Conservation (phyloP, 23 red algal species). For the Pyropia yezoensis region DNA sequence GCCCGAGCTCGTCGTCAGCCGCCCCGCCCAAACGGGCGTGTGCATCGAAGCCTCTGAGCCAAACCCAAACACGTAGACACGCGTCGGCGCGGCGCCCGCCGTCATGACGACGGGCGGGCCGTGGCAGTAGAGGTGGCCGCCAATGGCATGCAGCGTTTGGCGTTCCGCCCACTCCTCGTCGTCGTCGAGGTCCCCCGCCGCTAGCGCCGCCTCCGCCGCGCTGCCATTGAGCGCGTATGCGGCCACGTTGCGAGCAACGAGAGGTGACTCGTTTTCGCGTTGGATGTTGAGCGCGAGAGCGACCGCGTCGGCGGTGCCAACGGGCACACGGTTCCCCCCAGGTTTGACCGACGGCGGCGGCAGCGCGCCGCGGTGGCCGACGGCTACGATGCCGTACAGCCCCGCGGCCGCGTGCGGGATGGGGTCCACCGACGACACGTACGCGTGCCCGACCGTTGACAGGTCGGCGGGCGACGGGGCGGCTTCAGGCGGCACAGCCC, state of each 20-base stretch:
- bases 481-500: conserved; percentile 12
- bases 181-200: conserved; percentile 1
- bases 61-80: conserved; percentile 31
- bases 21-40: conserved; percentile 21
- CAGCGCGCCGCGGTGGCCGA: conserved; percentile 8
- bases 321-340: neutral
- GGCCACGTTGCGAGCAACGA: conserved; percentile 15
- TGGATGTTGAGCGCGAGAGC: conserved; percentile 21
- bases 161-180: conserved; percentile 26
- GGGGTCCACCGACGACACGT: conserved; percentile 33
- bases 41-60: conserved; percentile 43
- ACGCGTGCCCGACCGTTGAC: conserved; percentile 14
- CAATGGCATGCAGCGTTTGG: conserved; percentile 21
- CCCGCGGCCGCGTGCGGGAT: conserved; percentile 34
- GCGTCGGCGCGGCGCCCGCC: neutral
- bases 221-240: conserved; percentile 3
- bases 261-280: conserved; percentile 17
- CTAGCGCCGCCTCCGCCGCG: conserved; percentile 1
- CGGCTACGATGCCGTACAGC: conserved; percentile 20
- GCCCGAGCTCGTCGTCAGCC: conserved; percentile 10
- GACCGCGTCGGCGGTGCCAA: conserved; percentile 7
- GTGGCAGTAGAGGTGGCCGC: conserved; percentile 25
- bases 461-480: conserved; percentile 13
- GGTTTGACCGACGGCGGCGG: neutral
- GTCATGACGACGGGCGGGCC: conserved; percentile 1